Evolutionary conservation across 768 basidiomycete genomes (phyloP), one percentile per base, ranked within the genome.

Genomic region (Tubosaeta sp.): DNA sequence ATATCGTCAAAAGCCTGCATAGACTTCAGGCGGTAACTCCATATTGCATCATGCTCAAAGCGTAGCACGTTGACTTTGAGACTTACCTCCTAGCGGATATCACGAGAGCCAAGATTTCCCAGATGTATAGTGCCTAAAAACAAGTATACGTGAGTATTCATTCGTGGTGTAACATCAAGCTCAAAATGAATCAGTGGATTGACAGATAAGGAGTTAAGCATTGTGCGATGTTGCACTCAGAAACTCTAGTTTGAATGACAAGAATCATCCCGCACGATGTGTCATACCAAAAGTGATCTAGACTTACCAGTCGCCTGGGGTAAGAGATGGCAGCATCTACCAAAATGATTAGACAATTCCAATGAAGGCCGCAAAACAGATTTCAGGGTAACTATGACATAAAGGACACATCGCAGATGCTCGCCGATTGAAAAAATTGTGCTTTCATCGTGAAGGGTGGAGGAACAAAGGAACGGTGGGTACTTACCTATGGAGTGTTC

Each of bases 371-470:
- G 31, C 35, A 29, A 54, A 61, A 0, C 29, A 14, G 71, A 78
- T 14, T 25, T 90, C 88, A 89, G 88, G 85, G 88, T 90, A 89
- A 89, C 88, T 88, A 90, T 90, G 88, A 90, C 88, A 86, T 79
- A 75, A 78, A 75, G 66, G 66, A 67, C 67, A 75, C 86, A 82
- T 76, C 57, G 81, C 66, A 68, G 72, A 75, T 74, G 71, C 83
- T 83, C 79, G 71, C 68, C 74, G 61, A 19, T 37, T 53, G 63
- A 69, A 67, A 65, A 57, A 70, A 68, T 35, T 60, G 63, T 65
- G 65, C 39, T 78, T 71, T 84, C 86, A 88, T 88, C 86, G 66
- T 17, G 9, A 2, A 56, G 44, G 44, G 32, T 7, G 16, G 27
- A 42, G 32, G 6, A 37, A 11, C 31, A 10, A 2, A 13, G 1